Conservation (phyloP, 2,329 filamentous ascomycete genomes). For the Penicillium sp. region DNA sequence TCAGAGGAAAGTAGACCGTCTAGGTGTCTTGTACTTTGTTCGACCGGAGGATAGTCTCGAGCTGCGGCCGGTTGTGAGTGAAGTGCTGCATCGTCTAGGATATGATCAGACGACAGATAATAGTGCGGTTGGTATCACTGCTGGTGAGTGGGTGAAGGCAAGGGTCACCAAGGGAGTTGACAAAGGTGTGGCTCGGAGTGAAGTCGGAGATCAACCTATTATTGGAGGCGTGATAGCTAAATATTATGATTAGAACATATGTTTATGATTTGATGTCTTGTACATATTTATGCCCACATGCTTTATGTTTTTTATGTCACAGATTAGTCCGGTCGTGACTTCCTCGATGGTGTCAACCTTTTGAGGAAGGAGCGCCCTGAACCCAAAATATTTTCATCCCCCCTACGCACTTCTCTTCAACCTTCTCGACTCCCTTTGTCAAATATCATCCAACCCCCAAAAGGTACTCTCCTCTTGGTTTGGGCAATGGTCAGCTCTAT, state of each 20-base stretch:
- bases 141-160: conserved; percentile 23
- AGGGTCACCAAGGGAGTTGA: conserved; percentile 20
- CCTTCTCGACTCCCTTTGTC: background rate
- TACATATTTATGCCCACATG: too few species aligned
- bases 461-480: too few species aligned
- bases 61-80: conserved; percentile 24
- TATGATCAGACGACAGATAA: conserved; percentile 11
- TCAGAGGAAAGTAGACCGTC: conserved; percentile 40
- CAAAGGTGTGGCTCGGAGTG: conserved; percentile 11
- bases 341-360: background rate
- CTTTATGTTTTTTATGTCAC: too few species aligned
- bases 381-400: too few species aligned
- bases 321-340: too few species aligned
- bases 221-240: conserved; percentile 19
- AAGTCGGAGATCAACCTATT: conserved; percentile 18
- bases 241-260: conserved; percentile 9
- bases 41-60: conserved; percentile 40
- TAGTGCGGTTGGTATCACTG: conserved; percentile 12
- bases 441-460: too few species aligned
- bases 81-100: conserved; percentile 33
- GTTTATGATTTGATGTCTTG: too few species aligned
- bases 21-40: conserved; percentile 46
- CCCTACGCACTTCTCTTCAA: background rate
- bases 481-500: background rate
- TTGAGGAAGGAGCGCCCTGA: background rate